phyloP scores from a whole-genome alignment of 2,329 filamentous ascomycete species.

The Diaporthe aspalathi region DNA sequence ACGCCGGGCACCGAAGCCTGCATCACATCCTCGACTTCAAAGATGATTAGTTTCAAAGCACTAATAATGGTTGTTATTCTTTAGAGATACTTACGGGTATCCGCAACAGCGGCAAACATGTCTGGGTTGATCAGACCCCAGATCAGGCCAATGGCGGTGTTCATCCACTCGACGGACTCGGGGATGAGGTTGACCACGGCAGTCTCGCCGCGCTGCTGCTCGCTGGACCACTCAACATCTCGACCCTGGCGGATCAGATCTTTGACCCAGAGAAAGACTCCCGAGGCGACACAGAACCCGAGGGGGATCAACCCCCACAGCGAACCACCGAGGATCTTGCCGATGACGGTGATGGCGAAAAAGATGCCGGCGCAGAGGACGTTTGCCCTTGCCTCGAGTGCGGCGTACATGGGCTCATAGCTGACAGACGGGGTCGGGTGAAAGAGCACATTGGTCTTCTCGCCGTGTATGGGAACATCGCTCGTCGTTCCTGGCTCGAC shows the following conservation, averaged over 20 bases:
- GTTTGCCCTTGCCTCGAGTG: slow-evolving; percentile 80
- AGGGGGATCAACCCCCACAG: slow-evolving; percentile 82
- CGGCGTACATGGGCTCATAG: slow-evolving; percentile 87
- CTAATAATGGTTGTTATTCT: not conserved
- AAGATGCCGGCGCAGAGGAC: slow-evolving; percentile 78
- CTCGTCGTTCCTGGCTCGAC: slow-evolving; percentile 84
- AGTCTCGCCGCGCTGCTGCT: slow-evolving; percentile 85
- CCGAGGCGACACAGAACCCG: slow-evolving; percentile 76
- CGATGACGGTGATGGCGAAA: slow-evolving; percentile 78
- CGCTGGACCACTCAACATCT: slow-evolving; percentile 88
- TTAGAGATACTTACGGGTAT: slow-evolving; percentile 75
- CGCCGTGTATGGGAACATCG: slow-evolving; percentile 94
- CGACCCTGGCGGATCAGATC: slow-evolving; percentile 85
- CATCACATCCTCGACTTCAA: slow-evolving; percentile 79
- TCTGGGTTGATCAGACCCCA: slow-evolving; percentile 96
- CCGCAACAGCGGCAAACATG: slow-evolving; percentile 92
- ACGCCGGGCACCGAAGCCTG: slow-evolving; percentile 91
- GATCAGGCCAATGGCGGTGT: slow-evolving; percentile 83
- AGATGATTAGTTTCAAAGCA: not conserved
- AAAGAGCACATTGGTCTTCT: slow-evolving; percentile 96
- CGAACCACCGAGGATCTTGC: slow-evolving; percentile 82
- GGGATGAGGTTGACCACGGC: slow-evolving; percentile 90
- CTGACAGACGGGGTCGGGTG: slow-evolving; percentile 92
- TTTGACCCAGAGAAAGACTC: slow-evolving; percentile 90
- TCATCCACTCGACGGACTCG: slow-evolving; percentile 97